Percentiles rank a stretch among this genome's conserved stretches.
phyloP scores from a whole-genome alignment of 129 eudicot species.

The Mikania micrantha region DNA sequence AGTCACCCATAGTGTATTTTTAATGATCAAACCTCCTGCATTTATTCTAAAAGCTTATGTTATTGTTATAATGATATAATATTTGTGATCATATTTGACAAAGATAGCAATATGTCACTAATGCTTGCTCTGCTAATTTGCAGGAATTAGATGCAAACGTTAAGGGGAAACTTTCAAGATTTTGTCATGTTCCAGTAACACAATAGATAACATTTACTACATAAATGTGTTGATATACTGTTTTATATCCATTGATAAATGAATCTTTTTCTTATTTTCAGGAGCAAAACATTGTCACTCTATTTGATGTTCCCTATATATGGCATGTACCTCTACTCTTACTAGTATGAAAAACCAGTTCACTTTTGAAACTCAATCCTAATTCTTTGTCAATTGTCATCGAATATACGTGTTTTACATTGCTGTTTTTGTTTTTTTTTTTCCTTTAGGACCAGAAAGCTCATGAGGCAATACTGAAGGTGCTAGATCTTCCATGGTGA shows the following conservation, averaged over 20 bases:
- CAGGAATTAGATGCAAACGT: constrained; percentile 82
- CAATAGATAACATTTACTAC: neutral
- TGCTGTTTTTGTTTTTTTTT: neutral
- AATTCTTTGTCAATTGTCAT: neutral
- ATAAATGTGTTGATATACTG: neutral
- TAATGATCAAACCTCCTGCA: neutral
- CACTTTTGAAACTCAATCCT: neutral
- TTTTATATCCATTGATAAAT: neutral
- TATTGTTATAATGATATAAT: neutral
- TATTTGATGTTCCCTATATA: constrained; percentile 49
- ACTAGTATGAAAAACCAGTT: constrained; percentile 30
- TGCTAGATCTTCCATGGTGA: constrained; percentile 43
- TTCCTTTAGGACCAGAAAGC: constrained; percentile 51
- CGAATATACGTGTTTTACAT: neutral
- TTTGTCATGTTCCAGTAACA: constrained; percentile 94
- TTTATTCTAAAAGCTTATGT: neutral
- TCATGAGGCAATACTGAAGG: constrained; percentile 55
- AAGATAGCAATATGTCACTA: neutral
- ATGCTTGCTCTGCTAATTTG: neutral
- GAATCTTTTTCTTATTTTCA: constrained; percentile 10
- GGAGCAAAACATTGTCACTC: constrained; percentile 45
- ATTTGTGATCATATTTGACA: neutral
- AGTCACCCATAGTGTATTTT: neutral
- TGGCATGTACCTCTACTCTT: constrained; percentile 65
- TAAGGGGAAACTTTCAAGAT: constrained; percentile 87